Base-by-base conservation (phyloP, 2,329 filamentous ascomycete species). In the Aspergillus sp. region DNA sequence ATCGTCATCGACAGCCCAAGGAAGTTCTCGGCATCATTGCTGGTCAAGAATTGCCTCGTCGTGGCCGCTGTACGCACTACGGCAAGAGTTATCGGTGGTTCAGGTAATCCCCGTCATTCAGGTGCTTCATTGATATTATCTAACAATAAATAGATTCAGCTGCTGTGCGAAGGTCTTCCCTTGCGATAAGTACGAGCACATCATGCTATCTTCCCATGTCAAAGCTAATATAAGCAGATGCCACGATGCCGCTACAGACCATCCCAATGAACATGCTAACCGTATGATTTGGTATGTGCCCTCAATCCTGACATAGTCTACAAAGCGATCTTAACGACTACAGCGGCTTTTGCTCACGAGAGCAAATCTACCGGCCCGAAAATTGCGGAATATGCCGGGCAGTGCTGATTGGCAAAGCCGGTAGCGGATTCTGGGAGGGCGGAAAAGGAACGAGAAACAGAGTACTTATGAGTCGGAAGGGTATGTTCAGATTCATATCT, bases 341-440 rank as follows among this genome's bases (percentile, higher is more conserved):
- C 47, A 78, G 80, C 73, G 89, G 89, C 6, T 90, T 84, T 79
- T 91, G 91, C 75, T 91, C 89, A 64, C 82, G 91, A 55, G 91
- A 96, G 79, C 91, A 94, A 78, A 87, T 87, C 65, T 96, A 91
- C 75, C 81, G 87, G 21, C 87, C 89, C 1, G 90, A 93, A 70
- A 87, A 89, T 62, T 96, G 91, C 74, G 83, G 80, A 1, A 86
- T 91, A 69, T 96, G 91, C 71, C 89, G 88, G 52, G 81, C 87
- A 36, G 85, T 83, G 53, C 84, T 95, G 12, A 83, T 92, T 55
- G 87, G 90, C 65, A 88, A 86, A 70, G 85, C 85, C 3, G 80
- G 80, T 7, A 80, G 80, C 47, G 91, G 91, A 0, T 96, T 92
- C 76, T 96, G 91, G 91, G 91, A 96, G 79, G 91, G 91, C 10